Evolutionary conservation across 495 filamentous ascomycete genomes (phyloP).

Genomic region (Podospora pseudopauciseta): DNA sequence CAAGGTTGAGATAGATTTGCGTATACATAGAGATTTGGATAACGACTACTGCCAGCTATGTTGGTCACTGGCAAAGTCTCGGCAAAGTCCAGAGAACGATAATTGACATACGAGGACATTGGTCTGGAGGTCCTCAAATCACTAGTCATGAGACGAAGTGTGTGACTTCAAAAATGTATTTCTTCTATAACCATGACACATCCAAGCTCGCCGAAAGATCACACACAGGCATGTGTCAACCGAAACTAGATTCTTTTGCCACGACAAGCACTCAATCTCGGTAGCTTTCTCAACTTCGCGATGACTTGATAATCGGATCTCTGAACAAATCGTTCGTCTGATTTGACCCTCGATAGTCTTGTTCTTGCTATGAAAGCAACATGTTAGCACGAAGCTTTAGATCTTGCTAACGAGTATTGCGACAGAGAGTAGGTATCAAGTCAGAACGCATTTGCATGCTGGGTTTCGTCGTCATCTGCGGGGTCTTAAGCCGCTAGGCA

Average conservation of each 20-base stretch:
- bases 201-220: background rate
- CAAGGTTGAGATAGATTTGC: too few species aligned
- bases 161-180: too few species aligned
- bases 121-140: too few species aligned
- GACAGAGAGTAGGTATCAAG: constrained; percentile 14
- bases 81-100: too few species aligned
- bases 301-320: background rate
- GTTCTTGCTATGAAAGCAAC: background rate
- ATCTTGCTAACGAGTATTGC: constrained; percentile 5
- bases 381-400: constrained; percentile 9
- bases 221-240: background rate
- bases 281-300: background rate
- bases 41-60: too few species aligned
- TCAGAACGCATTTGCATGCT: constrained; percentile 82
- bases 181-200: too few species aligned
- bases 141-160: too few species aligned
- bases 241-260: background rate
- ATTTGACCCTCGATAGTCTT: background rate
- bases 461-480: constrained; percentile 77
- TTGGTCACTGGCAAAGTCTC: too few species aligned
- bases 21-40: too few species aligned
- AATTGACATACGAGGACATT: too few species aligned
- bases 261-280: background rate
- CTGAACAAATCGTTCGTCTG: background rate
- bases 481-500: constrained; percentile 98